Conservation (phyloP, 306 rosid species). For the Casuarina cunninghamiana region DNA sequence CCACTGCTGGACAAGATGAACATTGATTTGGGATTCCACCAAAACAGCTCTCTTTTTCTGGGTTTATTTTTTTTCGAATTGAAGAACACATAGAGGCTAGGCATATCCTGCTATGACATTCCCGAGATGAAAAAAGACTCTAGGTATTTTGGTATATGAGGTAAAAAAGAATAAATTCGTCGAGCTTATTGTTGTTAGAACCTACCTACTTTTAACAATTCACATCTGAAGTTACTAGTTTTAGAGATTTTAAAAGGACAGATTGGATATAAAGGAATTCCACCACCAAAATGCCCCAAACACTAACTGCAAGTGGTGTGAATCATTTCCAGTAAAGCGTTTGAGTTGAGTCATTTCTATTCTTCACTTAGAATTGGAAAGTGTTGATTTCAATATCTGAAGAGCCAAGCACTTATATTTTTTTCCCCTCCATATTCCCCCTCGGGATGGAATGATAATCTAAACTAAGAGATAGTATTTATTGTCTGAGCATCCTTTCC, state of each 20-base stretch:
- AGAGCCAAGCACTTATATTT: background rate
- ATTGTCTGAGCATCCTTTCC: slow-evolving; percentile 23
- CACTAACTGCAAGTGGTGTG: slow-evolving; percentile 24
- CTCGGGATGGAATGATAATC: background rate
- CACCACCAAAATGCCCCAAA: slow-evolving; percentile 30
- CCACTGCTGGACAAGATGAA: slow-evolving; percentile 1
- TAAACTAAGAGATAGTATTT: background rate
- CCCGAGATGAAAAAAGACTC: slow-evolving; percentile 11
- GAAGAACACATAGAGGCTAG: background rate
- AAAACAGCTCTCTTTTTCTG: background rate
- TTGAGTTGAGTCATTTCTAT: slow-evolving; percentile 25
- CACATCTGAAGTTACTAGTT: slow-evolving; percentile 13
- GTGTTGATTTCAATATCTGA: slow-evolving; percentile 25
- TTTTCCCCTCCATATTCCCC: background rate
- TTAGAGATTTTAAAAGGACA: slow-evolving; percentile 14
- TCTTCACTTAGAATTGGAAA: slow-evolving; percentile 19
- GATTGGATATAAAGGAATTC: slow-evolving; percentile 47
- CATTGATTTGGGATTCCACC: background rate
- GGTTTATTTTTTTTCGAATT: background rate
- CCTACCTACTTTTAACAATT: slow-evolving; percentile 33
- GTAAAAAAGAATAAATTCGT: slow-evolving; percentile 36
- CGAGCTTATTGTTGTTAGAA: slow-evolving; percentile 21
- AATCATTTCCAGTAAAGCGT: slow-evolving; percentile 48
- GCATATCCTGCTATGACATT: slow-evolving; percentile 19
- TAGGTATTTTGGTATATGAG: slow-evolving; percentile 23